A percentile compares a stretch with the other conserved stretches of the same genome.
phyloP scores from a whole-genome alignment of 768 basidiomycete genomes.

The Hirschioporus abietinus region DNA sequence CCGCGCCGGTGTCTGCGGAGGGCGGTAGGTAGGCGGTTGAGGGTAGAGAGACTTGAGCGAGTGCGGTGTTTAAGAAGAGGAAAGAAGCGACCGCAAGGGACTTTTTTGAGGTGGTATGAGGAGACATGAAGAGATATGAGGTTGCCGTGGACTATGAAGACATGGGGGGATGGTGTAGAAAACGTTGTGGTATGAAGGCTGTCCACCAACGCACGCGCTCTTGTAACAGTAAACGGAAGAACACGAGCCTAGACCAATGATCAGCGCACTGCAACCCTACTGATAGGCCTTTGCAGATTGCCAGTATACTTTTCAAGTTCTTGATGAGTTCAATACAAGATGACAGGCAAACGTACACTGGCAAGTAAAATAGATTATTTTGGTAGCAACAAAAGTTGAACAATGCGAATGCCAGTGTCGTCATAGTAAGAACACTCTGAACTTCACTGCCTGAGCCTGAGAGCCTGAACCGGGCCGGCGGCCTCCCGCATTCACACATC shows the following conservation, averaged over 20 bases:
- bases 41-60: slow-evolving; percentile 60
- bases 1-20: slow-evolving; percentile 48
- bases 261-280: too few relatives aligned
- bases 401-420: too few relatives aligned
- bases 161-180: not conserved
- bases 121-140: not conserved
- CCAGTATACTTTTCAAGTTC: too few relatives aligned
- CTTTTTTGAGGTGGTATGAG: slow-evolving; percentile 16
- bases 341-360: too few relatives aligned
- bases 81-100: slow-evolving; percentile 13
- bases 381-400: too few relatives aligned
- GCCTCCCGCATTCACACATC: not conserved
- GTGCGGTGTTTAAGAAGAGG: slow-evolving; percentile 22
- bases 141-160: not conserved
- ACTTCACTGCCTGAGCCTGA: too few relatives aligned
- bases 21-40: slow-evolving; percentile 63
- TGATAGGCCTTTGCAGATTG: too few relatives aligned
- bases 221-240: not conserved
- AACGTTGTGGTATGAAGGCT: not conserved
- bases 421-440: too few relatives aligned
- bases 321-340: too few relatives aligned
- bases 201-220: not conserved
- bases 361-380: too few relatives aligned
- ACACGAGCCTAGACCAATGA: not conserved
- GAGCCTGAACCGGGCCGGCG: too few relatives aligned